Evolutionary conservation across 2,329 filamentous ascomycete species (phyloP).

Genomic region (Microcyclosporella mali): DNA sequence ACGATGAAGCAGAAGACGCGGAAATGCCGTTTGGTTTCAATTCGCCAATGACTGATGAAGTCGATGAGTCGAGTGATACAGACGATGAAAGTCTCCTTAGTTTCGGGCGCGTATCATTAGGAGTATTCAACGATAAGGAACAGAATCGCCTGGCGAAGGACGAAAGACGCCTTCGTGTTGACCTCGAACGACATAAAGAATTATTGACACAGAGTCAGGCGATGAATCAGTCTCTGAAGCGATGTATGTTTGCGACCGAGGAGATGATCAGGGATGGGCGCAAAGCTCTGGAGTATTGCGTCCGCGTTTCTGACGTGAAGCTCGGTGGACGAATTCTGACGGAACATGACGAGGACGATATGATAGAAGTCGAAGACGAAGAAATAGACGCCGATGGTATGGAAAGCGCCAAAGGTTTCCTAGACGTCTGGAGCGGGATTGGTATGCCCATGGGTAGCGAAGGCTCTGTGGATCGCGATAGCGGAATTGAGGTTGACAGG

Average conservation of each 20-base stretch:
- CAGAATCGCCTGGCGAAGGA: slow-evolving; percentile 61
- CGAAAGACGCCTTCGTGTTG: slow-evolving; percentile 74
- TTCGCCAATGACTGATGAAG: slow-evolving; percentile 18
- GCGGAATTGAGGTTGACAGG: slow-evolving; percentile 28
- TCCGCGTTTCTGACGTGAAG: slow-evolving; percentile 71
- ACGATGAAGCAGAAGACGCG: slow-evolving; percentile 31
- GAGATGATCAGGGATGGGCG: slow-evolving; percentile 82
- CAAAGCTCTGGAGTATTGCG: slow-evolving; percentile 77
- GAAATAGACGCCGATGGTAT: slow-evolving; percentile 17
- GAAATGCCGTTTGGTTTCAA: slow-evolving; percentile 24
- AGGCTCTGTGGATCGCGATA: slow-evolving; percentile 27
- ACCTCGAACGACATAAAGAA: slow-evolving; percentile 83
- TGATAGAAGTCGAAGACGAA: slow-evolving; percentile 24
- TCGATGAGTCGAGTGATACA: slow-evolving; percentile 24
- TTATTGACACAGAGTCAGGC: slow-evolving; percentile 84
- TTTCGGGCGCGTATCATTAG: slow-evolving; percentile 27
- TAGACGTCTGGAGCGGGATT: slow-evolving; percentile 23
- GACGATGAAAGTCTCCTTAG: slow-evolving; percentile 31
- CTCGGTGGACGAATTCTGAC: slow-evolving; percentile 74
- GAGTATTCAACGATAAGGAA: slow-evolving; percentile 37
- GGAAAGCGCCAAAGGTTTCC: slow-evolving; percentile 23
- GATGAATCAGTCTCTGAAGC: slow-evolving; percentile 88
- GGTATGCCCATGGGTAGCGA: slow-evolving; percentile 20
- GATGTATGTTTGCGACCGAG: slow-evolving; percentile 85
- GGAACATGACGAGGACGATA: slow-evolving; percentile 45